phyloP scores from a whole-genome alignment of 805 yeast species.

The Pichia thaimueangensis region DNA sequence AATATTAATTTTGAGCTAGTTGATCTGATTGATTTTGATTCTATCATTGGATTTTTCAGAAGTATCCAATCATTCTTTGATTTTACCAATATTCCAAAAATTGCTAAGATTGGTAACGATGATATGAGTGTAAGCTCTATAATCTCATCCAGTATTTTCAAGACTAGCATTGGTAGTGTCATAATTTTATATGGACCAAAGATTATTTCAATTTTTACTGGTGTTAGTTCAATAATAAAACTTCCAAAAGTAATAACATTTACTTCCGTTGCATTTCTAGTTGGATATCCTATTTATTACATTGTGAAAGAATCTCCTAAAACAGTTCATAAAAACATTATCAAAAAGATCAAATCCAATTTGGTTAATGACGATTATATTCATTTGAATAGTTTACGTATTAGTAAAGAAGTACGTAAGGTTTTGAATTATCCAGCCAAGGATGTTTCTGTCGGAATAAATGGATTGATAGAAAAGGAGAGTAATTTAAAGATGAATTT shows the following conservation, averaged over 20 bases:
- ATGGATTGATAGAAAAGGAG: slow-evolving; percentile 56
- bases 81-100: slow-evolving; percentile 33
- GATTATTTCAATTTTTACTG: slow-evolving; percentile 25
- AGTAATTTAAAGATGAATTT: slow-evolving; percentile 51
- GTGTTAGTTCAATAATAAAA: slow-evolving; percentile 25
- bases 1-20: slow-evolving; percentile 64
- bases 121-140: slow-evolving; percentile 17
- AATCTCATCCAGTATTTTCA: slow-evolving; percentile 21
- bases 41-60: slow-evolving; percentile 25
- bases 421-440: slow-evolving; percentile 78
- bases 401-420: slow-evolving; percentile 74
- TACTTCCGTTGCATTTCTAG: slow-evolving; percentile 26
- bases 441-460: slow-evolving; percentile 70
- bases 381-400: slow-evolving; percentile 68
- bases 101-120: slow-evolving; percentile 37
- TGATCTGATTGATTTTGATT: slow-evolving; percentile 68
- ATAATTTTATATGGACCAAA: slow-evolving; percentile 25
- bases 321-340: slow-evolving; percentile 80
- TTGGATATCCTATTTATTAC: slow-evolving; percentile 37
- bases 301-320: slow-evolving; percentile 76
- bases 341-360: slow-evolving; percentile 59
- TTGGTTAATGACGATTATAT: slow-evolving; percentile 68
- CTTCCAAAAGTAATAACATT: slow-evolving; percentile 30
- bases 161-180: slow-evolving; percentile 25
- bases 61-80: slow-evolving; percentile 25